phyloP scores from a whole-genome alignment of 2,329 filamentous ascomycete genomes.

The Penicillium corylophilum region DNA sequence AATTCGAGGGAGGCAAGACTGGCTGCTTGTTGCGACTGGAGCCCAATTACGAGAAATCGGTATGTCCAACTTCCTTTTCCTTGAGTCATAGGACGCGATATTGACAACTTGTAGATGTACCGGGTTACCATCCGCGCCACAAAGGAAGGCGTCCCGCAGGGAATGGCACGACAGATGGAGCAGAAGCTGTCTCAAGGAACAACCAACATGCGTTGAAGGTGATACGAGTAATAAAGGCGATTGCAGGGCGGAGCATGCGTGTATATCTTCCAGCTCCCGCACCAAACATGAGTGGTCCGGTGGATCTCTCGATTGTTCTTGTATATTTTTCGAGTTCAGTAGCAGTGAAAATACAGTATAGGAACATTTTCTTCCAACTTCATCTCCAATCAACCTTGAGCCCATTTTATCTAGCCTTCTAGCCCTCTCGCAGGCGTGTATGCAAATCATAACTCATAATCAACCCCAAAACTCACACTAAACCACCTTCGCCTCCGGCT shows the following conservation, averaged over 20 bases:
- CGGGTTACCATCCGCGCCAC: conserved; percentile 92
- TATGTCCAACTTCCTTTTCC: conserved; percentile 49
- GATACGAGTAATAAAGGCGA: conserved; percentile 8
- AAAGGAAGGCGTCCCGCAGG: conserved; percentile 79
- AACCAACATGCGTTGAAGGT: conserved; percentile 10
- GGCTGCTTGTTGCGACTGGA: conserved; percentile 91
- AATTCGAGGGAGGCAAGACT: conserved; percentile 78
- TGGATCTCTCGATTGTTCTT: conserved; percentile 4
- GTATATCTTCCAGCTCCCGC: conserved; percentile 22
- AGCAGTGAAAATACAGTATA: conserved; percentile 4
- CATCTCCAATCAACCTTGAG: not conserved
- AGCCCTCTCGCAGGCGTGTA: too few species aligned
- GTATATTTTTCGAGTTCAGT: conserved; percentile 2
- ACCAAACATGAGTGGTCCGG: conserved; percentile 19
- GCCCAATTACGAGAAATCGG: conserved; percentile 88
- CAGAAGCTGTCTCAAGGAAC: conserved; percentile 66
- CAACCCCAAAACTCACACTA: conserved; percentile 19
- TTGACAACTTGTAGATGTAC: conserved; percentile 68
- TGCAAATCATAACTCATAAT: conserved; percentile 17
- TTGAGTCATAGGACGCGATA: not conserved
- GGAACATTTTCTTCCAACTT: not conserved
- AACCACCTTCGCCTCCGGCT: conserved; percentile 71
- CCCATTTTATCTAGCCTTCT: not conserved
- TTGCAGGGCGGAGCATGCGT: conserved; percentile 12
- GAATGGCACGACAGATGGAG: conserved; percentile 83